Evolutionary conservation across 805 yeast genomes (phyloP), one percentile per base, ranked within the genome.

Genomic region (Schwanniomyces yamadae): DNA sequence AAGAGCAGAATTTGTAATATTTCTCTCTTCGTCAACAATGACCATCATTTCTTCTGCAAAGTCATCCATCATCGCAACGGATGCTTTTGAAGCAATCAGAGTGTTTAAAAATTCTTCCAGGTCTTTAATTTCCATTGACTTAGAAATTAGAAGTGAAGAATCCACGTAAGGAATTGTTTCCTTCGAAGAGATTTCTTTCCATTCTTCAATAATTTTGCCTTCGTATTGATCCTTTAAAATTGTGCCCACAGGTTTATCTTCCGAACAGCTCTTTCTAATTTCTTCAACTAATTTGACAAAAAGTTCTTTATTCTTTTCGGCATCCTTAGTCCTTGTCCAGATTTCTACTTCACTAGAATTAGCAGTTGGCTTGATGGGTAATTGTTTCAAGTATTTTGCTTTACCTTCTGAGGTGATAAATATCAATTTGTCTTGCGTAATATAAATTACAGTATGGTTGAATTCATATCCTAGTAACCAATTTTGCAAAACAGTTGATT

Each of bases 381-480:
- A 69, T 5, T 77, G 75, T 28, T 73, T 74, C 47, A 91, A 66
- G 64, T 89, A 83, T 57, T 82, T 86, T 27, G 95, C 88, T 61
- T 91, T 91, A 5, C 87, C 87, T 32, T 80, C 82, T 20, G 91
- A 81, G 0, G 97, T 90, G 39, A 90, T 71, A 36, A 91, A 66
- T 4, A 78, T 59, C 24, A 79, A 66, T 45, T 77, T 78, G 24
- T 74, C 76, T 36, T 73, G 71, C 3, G 84, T 75, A 39, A 90
- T 63, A 33, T 73, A 78, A 35, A 91, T 62, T 20, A 80, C 80
- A 1, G 97, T 89, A 33, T 93, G 93, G n/a, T 95, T 95, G 55
- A 91, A 91, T 57, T 93, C 98, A 57, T 90, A 91, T 4, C 97
- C 96, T 32, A 91, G 65, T 36, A 91, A 66, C 98, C 98, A 91